Evolutionary conservation across 2,329 filamentous ascomycete genomes (phyloP), one percentile per base, ranked within the genome.

Genomic region (Aspergillus candidus): DNA sequence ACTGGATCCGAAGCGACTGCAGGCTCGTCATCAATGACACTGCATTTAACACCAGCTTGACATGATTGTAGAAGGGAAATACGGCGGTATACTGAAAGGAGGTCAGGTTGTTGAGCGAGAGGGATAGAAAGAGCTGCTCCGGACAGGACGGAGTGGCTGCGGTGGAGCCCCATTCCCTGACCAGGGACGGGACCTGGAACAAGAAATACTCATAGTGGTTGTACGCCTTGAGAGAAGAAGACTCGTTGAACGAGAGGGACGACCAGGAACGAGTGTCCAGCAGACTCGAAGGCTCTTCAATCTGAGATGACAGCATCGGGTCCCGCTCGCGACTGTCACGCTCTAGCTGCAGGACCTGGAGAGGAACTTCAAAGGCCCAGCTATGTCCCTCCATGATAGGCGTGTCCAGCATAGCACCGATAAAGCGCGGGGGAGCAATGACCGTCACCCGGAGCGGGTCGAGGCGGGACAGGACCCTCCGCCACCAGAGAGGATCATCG

Each of bases 221-320:
- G 65, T 87, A 90, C 5, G 80, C 83, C 45, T 75, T 75, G n/a
- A 84, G 75, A 4, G 80, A 87, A 0, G 84, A 87, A 7, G 84
- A 84, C 66, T 91, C 86, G 59, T 90, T 90, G 51, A 88, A 77
- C 2, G 77, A 69, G 0, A 88, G 56, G 13, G 77, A 74, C 0
- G 72, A 74, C 86, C 86, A 90, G 2, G 76, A 76, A 1, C 77
- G 74, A n/a, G 77, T 68, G 18, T 73, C 72, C 35, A 87, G 74
- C 1, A 88, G 64, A 17, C 57, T 65, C 1, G 54, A 43, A 18
- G 49, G 52, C 10, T 49, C 41, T 5, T 55, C 47, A 32, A 59
- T n/a, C 10, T 48, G 40, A 59, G 60, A 50, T 62, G 41, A 67
- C 2, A 62, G 57, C 1, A 57, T 50, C 14, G 53, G 41, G 33